Conservation (phyloP, 2,329 filamentous ascomycete species). For the Pyricularia grisea region DNA sequence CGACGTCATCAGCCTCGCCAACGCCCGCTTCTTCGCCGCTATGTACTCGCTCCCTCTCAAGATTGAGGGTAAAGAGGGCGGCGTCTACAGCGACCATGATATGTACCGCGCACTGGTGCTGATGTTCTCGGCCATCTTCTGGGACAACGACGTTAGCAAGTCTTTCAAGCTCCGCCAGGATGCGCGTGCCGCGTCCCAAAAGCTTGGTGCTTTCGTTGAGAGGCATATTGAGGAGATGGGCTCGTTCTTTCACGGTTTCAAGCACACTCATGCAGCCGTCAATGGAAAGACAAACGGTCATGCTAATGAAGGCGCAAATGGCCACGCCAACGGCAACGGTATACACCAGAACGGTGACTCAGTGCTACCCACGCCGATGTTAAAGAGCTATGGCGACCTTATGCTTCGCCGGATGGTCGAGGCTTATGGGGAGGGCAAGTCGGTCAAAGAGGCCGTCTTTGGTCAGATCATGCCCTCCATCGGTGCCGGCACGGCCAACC, state of each 20-base stretch:
- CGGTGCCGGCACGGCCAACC: constrained; percentile 46
- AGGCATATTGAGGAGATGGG: neutral
- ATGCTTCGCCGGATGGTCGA: constrained; percentile 47
- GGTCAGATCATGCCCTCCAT: constrained; percentile 47
- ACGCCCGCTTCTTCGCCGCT: constrained; percentile 44
- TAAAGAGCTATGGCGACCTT: constrained; percentile 48
- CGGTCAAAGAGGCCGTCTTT: constrained; percentile 44
- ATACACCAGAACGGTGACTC: neutral
- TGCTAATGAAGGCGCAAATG: neutral
- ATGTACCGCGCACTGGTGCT: constrained; percentile 32
- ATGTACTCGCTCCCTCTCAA: constrained; percentile 51
- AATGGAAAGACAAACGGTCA: neutral
- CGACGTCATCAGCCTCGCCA: constrained; percentile 50
- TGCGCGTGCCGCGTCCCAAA: neutral
- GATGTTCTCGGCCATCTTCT: constrained; percentile 14
- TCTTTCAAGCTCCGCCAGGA: neutral
- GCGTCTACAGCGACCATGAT: constrained; percentile 20
- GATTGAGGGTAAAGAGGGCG: constrained; percentile 21
- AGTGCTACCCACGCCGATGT: constrained; percentile 16
- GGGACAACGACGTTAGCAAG: neutral
- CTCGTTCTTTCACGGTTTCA: neutral
- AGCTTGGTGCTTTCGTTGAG: neutral
- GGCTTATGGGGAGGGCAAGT: constrained; percentile 28
- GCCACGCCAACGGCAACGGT: neutral
- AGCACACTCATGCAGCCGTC: neutral